Conservation (phyloP, 2,329 filamentous ascomycete species). For the Catunica adiposa region DNA sequence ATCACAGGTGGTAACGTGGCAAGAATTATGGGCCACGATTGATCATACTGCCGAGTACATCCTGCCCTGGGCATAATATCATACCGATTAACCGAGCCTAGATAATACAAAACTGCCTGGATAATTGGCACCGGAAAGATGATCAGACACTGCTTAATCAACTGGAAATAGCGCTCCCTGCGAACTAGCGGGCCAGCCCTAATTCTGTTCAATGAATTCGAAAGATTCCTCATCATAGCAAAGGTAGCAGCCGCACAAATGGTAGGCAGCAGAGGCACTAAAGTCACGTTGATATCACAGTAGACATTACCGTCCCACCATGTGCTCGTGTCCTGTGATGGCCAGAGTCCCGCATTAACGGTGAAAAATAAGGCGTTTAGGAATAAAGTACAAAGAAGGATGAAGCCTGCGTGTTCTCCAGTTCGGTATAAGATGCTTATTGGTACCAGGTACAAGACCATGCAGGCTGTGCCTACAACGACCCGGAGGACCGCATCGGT, state of each 20-base stretch:
- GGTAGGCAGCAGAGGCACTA: slow-evolving; percentile 30
- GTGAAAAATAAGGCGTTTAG: slow-evolving; percentile 32
- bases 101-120: slow-evolving; percentile 32
- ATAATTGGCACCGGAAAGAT: slow-evolving; percentile 37
- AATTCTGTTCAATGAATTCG: slow-evolving; percentile 31
- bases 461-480: slow-evolving; percentile 28
- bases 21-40: slow-evolving; percentile 33
- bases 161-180: slow-evolving; percentile 27
- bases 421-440: slow-evolving; percentile 34
- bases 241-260: slow-evolving; percentile 35
- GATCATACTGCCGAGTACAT: slow-evolving; percentile 29
- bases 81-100: slow-evolving; percentile 32
- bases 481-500: slow-evolving; percentile 35
- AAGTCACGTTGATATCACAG: slow-evolving; percentile 35
- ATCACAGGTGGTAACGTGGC: slow-evolving; percentile 30
- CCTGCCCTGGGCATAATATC: slow-evolving; percentile 33
- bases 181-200: slow-evolving; percentile 25
- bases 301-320: slow-evolving; percentile 38
- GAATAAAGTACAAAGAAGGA: slow-evolving; percentile 31
- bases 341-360: slow-evolving; percentile 37
- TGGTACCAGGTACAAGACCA: slow-evolving; percentile 33
- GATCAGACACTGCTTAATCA: slow-evolving; percentile 33
- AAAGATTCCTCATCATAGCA: slow-evolving; percentile 37
- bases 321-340: slow-evolving; percentile 28
- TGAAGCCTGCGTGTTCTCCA: slow-evolving; percentile 36